Percentiles rank a stretch among this genome's conserved stretches.
Evolutionary conservation across 1,284 basidiomycete species (phyloP).

Genomic region (Leccinum subrobustum): DNA sequence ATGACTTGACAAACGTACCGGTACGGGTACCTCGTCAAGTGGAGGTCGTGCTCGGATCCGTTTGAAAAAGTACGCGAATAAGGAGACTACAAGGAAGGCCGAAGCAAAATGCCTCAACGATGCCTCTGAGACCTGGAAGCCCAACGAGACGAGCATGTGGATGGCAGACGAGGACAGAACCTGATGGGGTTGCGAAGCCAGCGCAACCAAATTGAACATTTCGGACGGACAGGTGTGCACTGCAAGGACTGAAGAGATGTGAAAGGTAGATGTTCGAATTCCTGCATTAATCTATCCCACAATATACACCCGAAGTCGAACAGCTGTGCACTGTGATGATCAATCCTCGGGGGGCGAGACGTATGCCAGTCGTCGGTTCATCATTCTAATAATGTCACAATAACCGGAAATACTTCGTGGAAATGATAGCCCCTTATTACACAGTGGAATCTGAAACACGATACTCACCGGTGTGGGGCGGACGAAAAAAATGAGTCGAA

Average conservation of each 20-base stretch:
- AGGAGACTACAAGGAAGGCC: not conserved
- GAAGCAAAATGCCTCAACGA: not conserved
- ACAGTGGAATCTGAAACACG: not conserved
- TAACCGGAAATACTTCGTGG: not conserved
- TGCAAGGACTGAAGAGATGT: not conserved
- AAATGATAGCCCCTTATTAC: not conserved
- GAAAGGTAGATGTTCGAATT: not conserved
- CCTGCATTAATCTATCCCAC: not conserved
- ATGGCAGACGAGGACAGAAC: not conserved
- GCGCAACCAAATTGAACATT: not conserved
- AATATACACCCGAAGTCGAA: conserved; percentile 11
- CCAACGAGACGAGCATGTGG: not conserved
- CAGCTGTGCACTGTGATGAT: not conserved
- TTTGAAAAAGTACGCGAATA: not conserved
- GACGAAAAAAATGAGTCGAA: too few species aligned
- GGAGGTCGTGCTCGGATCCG: not conserved
- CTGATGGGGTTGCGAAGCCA: not conserved
- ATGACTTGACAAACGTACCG: not conserved
- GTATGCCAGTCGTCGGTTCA: not conserved
- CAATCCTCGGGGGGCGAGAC: not conserved
- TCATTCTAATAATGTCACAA: not conserved
- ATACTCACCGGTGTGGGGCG: not conserved
- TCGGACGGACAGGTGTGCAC: not conserved
- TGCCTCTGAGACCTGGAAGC: not conserved
- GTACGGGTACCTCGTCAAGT: not conserved